phyloP scores from a whole-genome alignment of 179 eudicot genomes.

The Nepenthes alata region DNA sequence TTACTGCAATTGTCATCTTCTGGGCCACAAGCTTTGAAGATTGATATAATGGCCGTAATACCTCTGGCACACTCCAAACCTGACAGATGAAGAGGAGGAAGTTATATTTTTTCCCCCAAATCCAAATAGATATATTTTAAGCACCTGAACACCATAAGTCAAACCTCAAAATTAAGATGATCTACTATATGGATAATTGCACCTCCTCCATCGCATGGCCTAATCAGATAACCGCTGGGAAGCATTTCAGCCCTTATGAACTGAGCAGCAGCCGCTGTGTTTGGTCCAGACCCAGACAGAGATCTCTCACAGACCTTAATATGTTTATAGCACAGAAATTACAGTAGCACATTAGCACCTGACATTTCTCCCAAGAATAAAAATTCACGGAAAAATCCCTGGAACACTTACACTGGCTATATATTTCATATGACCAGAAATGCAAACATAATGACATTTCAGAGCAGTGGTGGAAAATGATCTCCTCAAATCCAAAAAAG shows the following conservation, averaged over 20 bases:
- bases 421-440: too few species aligned
- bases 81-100: conserved; percentile 14
- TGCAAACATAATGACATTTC: too few species aligned
- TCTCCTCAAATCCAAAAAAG: too few species aligned
- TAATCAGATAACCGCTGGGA: conserved; percentile 86
- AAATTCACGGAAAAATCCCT: too few species aligned
- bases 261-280: conserved; percentile 52
- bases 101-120: neutral
- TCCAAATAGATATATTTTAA: neutral
- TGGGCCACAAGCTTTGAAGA: conserved; percentile 92
- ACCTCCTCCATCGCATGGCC: conserved; percentile 98
- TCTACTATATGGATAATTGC: conserved; percentile 95
- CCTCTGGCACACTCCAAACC: conserved; percentile 99
- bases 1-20: conserved; percentile 86
- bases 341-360: too few species aligned
- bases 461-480: too few species aligned
- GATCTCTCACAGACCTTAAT: conserved; percentile 92
- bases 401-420: too few species aligned
- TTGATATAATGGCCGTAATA: conserved; percentile 80
- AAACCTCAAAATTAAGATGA: conserved; percentile 84
- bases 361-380: too few species aligned
- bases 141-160: conserved; percentile 5
- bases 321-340: neutral
- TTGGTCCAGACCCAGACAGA: conserved; percentile 79
- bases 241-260: conserved; percentile 90